phyloP scores from a whole-genome alignment of 2,329 filamentous ascomycete species.

The Fusarium sp. region DNA sequence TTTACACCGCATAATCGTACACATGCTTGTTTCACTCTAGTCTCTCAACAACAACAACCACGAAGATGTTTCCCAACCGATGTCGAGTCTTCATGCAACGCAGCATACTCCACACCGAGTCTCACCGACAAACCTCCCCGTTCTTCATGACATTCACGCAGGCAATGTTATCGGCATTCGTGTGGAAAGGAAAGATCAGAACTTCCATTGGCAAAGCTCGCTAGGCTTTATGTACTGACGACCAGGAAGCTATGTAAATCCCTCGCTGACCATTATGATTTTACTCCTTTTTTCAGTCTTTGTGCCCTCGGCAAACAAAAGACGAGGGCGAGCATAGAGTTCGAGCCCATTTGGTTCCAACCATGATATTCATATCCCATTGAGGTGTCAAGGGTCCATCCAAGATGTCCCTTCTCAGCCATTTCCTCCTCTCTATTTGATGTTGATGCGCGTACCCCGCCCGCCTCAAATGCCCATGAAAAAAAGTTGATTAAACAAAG shows the following conservation, averaged over 20 bases:
- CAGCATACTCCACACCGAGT: background rate
- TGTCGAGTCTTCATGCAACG: background rate
- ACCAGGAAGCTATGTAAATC: constrained; percentile 46
- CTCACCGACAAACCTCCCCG: background rate
- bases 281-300: constrained; percentile 43
- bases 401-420: constrained; percentile 24
- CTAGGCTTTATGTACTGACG: constrained; percentile 34
- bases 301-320: constrained; percentile 36
- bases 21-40: constrained; percentile 3
- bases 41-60: constrained; percentile 14
- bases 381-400: constrained; percentile 21
- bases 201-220: constrained; percentile 46
- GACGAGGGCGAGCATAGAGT: constrained; percentile 32
- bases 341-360: constrained; percentile 34
- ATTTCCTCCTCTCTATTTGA: constrained; percentile 36
- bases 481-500: constrained; percentile 45
- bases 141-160: constrained; percentile 3
- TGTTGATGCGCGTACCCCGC: constrained; percentile 34
- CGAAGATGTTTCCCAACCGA: constrained; percentile 1
- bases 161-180: background rate
- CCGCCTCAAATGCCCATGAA: constrained; percentile 30
- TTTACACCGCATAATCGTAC: background rate
- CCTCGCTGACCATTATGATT: constrained; percentile 37
- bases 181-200: constrained; percentile 42
- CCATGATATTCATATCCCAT: constrained; percentile 39